These are phyloP conservation scores for Phytophthora niederhauseri DNA, from an alignment of 352 stramenopile species.

Conservation along the genomic window DNA sequence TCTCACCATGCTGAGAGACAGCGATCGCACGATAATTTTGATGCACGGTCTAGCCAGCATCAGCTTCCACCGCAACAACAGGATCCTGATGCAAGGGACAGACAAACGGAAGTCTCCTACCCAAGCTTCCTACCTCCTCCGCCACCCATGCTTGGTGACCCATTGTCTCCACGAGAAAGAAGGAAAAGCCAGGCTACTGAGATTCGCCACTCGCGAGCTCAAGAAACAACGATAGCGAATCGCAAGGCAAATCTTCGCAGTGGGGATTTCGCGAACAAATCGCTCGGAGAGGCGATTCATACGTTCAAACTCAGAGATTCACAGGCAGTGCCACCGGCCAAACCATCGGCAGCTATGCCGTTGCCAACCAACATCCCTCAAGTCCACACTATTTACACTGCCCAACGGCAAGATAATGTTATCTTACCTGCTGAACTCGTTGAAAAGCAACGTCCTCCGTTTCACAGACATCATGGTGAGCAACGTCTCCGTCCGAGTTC, in stretches of 20 bases:
- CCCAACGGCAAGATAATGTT: slow-evolving; percentile 16
- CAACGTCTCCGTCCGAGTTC: slow-evolving; percentile 9
- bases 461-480: not conserved
- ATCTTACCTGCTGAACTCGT: slow-evolving; percentile 14
- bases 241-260: slow-evolving; percentile 40
- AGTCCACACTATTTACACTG: slow-evolving; percentile 22
- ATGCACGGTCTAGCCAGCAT: slow-evolving; percentile 26
- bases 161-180: not conserved
- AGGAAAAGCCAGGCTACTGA: slow-evolving; percentile 5
- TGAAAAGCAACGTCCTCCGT: slow-evolving; percentile 18
- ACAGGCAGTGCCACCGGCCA: not conserved
- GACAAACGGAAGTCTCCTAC: not conserved
- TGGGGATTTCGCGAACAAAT: slow-evolving; percentile 74
- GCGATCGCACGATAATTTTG: slow-evolving; percentile 1
- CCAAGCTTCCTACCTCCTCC: slow-evolving; percentile 8
- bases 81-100: slow-evolving; percentile 45
- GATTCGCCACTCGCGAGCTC: not conserved
- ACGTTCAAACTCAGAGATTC: slow-evolving; percentile 55
- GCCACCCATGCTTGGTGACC: not conserved
- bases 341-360: not conserved
- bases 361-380: slow-evolving; percentile 21
- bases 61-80: slow-evolving; percentile 63
- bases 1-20: slow-evolving; percentile 15
- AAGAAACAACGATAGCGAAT: not conserved
- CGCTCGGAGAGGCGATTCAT: slow-evolving; percentile 61